Evolutionary conservation across 495 filamentous ascomycete genomes (phyloP).

Genomic region (Articulospora tetracladia): DNA sequence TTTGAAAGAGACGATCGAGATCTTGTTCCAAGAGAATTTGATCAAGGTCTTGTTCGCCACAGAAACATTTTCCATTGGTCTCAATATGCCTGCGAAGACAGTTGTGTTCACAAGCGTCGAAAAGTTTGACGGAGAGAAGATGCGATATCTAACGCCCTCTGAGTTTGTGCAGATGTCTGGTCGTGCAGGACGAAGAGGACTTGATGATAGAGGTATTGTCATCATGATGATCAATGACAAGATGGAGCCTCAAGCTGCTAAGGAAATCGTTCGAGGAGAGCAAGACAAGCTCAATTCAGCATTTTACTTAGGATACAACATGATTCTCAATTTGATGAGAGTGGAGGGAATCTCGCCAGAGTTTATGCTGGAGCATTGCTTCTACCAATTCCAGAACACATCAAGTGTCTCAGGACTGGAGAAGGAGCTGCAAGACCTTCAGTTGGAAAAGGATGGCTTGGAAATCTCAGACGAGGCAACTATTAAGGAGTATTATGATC

Average conservation of each 20-base stretch:
- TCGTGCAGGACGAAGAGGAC: constrained; percentile 89
- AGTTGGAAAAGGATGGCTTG: constrained; percentile 66
- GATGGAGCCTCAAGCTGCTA: constrained; percentile 91
- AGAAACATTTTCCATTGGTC: constrained; percentile 96
- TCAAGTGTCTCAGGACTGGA: constrained; percentile 79
- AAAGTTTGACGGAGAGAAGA: constrained; percentile 84
- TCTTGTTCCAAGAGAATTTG: constrained; percentile 94
- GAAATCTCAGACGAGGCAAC: constrained; percentile 79
- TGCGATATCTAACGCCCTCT: constrained; percentile 85
- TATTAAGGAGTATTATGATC: constrained; percentile 86
- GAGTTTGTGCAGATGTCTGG: constrained; percentile 99
- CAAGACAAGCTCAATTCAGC: constrained; percentile 96
- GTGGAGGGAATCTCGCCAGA: constrained; percentile 96
- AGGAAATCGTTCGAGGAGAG: constrained; percentile 91
- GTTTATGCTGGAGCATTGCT: constrained; percentile 94
- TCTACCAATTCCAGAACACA: constrained; percentile 96
- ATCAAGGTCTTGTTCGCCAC: constrained; percentile 98
- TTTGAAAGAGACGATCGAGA: constrained; percentile 97
- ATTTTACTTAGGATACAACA: constrained; percentile 98
- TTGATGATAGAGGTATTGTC: constrained; percentile 97
- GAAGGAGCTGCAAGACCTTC: constrained; percentile 68
- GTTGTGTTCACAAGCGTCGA: constrained; percentile 96
- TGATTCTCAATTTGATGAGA: constrained; percentile 93
- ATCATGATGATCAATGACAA: constrained; percentile 99
- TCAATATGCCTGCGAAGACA: constrained; percentile 99